These are phyloP conservation scores for Cordyceps farinosa DNA, from an alignment of 2,329 filamentous ascomycete genomes.

Conservation along the genomic window DNA sequence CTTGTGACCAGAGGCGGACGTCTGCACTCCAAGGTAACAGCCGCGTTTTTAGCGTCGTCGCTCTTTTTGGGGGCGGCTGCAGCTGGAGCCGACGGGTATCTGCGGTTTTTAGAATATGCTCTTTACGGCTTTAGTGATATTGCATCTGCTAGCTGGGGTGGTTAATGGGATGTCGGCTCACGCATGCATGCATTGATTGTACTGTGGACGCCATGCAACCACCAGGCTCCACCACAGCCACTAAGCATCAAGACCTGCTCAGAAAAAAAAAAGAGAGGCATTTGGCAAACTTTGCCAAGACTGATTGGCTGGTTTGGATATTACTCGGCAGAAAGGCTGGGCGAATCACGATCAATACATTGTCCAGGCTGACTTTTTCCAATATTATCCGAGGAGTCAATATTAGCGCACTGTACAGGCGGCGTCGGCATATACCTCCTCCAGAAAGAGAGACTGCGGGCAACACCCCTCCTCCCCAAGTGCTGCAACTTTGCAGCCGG, in stretches of 20 bases:
- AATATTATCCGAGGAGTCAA: background rate
- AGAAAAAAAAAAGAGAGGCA: background rate
- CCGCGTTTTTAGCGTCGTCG: background rate
- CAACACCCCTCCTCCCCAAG: background rate
- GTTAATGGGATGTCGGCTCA: background rate
- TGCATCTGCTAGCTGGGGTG: no score
- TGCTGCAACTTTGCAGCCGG: background rate
- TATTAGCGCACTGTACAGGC: background rate
- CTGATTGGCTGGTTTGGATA: background rate
- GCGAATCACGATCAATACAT: background rate
- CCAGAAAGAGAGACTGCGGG: no score
- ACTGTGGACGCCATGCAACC: conserved; percentile 5
- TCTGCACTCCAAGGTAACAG: background rate
- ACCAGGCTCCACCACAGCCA: conserved; percentile 11
- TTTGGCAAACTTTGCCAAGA: background rate
- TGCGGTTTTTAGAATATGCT: background rate
- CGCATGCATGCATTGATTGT: background rate
- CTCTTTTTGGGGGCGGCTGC: background rate
- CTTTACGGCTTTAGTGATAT: background rate
- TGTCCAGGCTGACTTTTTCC: background rate
- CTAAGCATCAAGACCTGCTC: background rate
- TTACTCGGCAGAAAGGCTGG: background rate
- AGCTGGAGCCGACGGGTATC: background rate
- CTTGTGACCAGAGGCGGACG: background rate
- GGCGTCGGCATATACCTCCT: background rate